Evolutionary conservation across 164 flowering plant species (phyloP).

Genomic region (Brasenia schreberi): DNA sequence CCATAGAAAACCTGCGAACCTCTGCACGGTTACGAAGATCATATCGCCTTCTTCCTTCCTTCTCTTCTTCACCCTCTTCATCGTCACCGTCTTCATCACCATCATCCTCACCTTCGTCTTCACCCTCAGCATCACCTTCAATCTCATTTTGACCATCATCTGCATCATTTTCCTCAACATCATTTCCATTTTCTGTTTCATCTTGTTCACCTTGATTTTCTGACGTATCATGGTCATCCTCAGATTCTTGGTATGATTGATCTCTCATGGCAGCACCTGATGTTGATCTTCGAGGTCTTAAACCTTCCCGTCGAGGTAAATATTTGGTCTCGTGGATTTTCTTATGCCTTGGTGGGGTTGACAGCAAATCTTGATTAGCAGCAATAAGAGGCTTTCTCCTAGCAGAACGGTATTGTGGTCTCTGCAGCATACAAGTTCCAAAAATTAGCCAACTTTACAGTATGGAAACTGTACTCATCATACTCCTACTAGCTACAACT

Average conservation of each 20-base stretch:
- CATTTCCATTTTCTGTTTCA: conserved; percentile 61
- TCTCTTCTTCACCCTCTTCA: conserved; percentile 57
- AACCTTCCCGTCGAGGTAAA: conserved; percentile 81
- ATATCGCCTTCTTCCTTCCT: conserved; percentile 83
- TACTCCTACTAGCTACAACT: conserved; percentile 2
- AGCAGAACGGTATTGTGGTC: conserved; percentile 31
- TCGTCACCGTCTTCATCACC: conserved; percentile 58
- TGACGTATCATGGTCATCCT: conserved; percentile 64
- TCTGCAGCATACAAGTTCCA: conserved; percentile 26
- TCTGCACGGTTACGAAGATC: conserved; percentile 97
- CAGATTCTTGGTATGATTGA: conserved; percentile 32
- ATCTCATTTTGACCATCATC: conserved; percentile 26
- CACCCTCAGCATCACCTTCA: conserved; percentile 21
- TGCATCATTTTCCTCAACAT: conserved; percentile 19
- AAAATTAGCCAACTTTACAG: background rate
- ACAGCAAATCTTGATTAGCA: conserved; percentile 47
- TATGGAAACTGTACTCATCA: background rate
- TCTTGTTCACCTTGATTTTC: conserved; percentile 54
- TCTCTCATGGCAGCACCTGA: conserved; percentile 13
- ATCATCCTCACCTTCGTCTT: conserved; percentile 34
- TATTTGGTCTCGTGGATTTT: conserved; percentile 23
- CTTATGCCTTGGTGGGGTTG: conserved; percentile 31
- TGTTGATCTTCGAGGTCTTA: conserved; percentile 71
- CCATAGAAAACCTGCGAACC: conserved; percentile 63
- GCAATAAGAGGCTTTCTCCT: conserved; percentile 32